A percentile compares a stretch with the other conserved stretches of the same genome.
These are phyloP conservation scores for Neonectria punicea DNA, from an alignment of 2,329 filamentous ascomycete species.

Conservation along the genomic window DNA sequence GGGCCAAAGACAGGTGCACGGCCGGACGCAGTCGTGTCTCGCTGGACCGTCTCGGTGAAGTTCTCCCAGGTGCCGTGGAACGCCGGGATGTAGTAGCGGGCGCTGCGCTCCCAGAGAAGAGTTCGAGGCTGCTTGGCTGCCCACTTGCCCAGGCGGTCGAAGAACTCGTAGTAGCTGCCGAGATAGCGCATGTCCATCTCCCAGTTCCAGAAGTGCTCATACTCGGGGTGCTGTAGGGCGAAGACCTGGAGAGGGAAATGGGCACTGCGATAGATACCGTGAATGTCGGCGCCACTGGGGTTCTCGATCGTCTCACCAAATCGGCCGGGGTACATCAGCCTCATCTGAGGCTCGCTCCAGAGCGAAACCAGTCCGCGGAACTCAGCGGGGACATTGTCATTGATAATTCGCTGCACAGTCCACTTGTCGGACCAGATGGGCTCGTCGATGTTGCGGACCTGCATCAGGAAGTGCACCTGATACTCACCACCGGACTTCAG, in stretches of 20 bases:
- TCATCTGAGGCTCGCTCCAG: conserved; percentile 89
- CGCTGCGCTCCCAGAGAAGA: conserved; percentile 81
- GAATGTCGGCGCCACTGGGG: conserved; percentile 66
- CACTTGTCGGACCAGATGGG: conserved; percentile 85
- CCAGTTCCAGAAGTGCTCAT: conserved; percentile 76
- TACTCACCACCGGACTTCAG: conserved; percentile 85
- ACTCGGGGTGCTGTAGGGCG: conserved; percentile 70
- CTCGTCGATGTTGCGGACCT: conserved; percentile 81
- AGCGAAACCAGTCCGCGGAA: conserved; percentile 84
- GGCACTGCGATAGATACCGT: conserved; percentile 75
- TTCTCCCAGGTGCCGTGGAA: conserved; percentile 78
- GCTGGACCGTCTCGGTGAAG: conserved; percentile 72
- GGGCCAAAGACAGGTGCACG: conserved; percentile 76
- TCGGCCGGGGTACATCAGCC: conserved; percentile 75
- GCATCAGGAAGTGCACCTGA: conserved; percentile 82
- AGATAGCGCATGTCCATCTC: conserved; percentile 75
- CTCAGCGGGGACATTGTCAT: conserved; percentile 73
- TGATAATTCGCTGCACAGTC: conserved; percentile 77
- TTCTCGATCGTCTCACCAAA: conserved; percentile 76
- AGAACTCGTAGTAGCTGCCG: conserved; percentile 77
- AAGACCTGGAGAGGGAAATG: conserved; percentile 74
- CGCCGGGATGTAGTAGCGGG: conserved; percentile 79
- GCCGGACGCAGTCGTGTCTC: conserved; percentile 65
- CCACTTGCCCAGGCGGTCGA: conserved; percentile 74
- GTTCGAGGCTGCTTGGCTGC: conserved; percentile 74